Percentiles rank a stretch among this genome's conserved stretches.
These are phyloP conservation scores for Plasmodium coatneyi DNA, from an alignment of 169 alveolate genomes.

Conservation along the genomic window DNA sequence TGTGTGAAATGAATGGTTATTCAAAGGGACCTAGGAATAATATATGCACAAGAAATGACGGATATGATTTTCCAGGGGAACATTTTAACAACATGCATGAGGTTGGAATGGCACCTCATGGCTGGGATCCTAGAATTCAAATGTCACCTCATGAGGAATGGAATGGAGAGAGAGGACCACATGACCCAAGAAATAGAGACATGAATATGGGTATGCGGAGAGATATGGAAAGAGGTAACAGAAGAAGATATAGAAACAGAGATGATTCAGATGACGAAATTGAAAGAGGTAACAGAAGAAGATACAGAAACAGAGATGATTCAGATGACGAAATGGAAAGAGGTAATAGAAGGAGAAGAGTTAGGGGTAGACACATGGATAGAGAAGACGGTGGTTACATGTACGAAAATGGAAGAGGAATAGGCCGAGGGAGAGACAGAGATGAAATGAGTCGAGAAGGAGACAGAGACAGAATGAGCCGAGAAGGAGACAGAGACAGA, in stretches of 20 bases:
- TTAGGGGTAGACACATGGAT: not conserved
- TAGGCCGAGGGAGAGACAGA: not conserved
- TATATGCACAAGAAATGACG: not conserved
- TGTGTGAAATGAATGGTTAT: not conserved
- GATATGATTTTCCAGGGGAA: not conserved
- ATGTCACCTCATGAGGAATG: not conserved
- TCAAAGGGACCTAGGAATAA: not conserved
- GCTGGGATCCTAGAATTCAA: not conserved
- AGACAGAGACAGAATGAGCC: not conserved
- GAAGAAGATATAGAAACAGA: not conserved
- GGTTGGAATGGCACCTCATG: not conserved
- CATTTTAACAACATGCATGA: not conserved
- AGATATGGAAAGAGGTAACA: not conserved
- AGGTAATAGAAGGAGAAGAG: not conserved
- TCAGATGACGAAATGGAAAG: not conserved
- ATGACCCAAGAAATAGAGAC: not conserved
- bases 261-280: not conserved
- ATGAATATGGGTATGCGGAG: not conserved
- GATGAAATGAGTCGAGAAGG: not conserved
- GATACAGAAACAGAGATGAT: not conserved
- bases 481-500: not conserved
- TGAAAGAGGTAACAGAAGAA: not conserved
- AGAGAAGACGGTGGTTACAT: not conserved
- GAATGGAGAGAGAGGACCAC: not conserved
- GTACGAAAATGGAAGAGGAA: not conserved